Conservation (phyloP, 1,284 basidiomycete species). For the Schizophyllum amplum region DNA sequence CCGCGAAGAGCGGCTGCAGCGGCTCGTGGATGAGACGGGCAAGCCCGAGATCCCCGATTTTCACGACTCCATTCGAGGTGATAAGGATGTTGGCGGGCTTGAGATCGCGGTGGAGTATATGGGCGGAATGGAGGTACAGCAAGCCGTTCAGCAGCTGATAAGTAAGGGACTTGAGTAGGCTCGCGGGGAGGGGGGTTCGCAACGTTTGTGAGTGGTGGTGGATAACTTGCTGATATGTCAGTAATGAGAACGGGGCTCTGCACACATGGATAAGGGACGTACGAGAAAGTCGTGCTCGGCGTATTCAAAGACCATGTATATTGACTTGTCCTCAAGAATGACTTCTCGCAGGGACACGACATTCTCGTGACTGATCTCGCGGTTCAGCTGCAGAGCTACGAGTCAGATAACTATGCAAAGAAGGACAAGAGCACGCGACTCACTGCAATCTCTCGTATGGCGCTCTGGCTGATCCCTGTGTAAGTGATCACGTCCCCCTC, state of each 20-base stretch:
- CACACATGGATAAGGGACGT: constrained; percentile 21
- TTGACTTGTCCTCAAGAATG: constrained; percentile 95
- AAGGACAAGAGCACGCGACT: constrained; percentile 22
- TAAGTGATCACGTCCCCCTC: constrained; percentile 91
- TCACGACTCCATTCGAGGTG: constrained; percentile 99
- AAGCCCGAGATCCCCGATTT: constrained; percentile 82
- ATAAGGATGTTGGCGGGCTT: constrained; percentile 96
- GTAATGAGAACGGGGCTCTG: constrained; percentile 1
- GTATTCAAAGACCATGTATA: constrained; percentile 99
- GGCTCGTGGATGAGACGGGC: constrained; percentile 85
- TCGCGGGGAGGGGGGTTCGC: constrained; percentile 94
- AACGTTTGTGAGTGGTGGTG: constrained; percentile 81
- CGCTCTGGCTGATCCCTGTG: constrained; percentile 96
- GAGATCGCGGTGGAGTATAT: constrained; percentile 97
- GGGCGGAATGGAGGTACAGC: constrained; percentile 92
- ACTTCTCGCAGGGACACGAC: constrained; percentile 90
- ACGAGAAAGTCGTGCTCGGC: constrained; percentile 98
- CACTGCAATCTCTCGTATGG: constrained; percentile 92
- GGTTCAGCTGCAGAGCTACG: constrained; percentile 62
- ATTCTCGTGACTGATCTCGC: constrained; percentile 92
- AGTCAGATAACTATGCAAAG: neutral
- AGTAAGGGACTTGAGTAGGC: constrained; percentile 98
- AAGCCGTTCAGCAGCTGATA: constrained; percentile 93
- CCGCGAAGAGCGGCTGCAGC: constrained; percentile 77
- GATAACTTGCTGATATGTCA: constrained; percentile 48